phyloP scores from a whole-genome alignment of 208 protist genomes.

The Zelonia costaricensis region DNA sequence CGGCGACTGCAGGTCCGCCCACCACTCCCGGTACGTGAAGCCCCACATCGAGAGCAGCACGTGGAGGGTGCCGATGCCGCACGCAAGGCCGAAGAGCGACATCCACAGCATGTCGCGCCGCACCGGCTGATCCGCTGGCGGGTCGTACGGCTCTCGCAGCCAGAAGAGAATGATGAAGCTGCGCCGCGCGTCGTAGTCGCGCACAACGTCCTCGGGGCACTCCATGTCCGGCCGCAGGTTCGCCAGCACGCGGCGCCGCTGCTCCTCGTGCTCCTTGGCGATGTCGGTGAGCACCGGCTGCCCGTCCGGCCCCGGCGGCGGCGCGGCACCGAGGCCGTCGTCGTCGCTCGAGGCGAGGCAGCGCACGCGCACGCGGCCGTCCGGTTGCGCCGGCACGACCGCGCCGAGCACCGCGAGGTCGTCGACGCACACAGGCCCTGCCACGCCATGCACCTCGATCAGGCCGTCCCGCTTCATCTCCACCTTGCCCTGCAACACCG shows the following conservation, averaged over 20 bases:
- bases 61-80: conserved; percentile 34
- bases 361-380: conserved; percentile 20
- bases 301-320: too few species aligned
- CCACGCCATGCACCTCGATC: conserved; percentile 26
- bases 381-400: too few species aligned
- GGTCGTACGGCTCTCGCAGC: conserved; percentile 38
- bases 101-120: conserved; percentile 35
- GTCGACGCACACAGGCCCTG: conserved; percentile 12
- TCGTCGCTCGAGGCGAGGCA: conserved; percentile 10
- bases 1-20: conserved; percentile 35
- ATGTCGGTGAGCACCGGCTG: too few species aligned
- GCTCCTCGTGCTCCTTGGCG: too few species aligned
- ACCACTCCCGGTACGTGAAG: conserved; percentile 41
- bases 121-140: conserved; percentile 17
- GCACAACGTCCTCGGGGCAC: conserved; percentile 44
- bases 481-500: conserved; percentile 23
- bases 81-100: conserved; percentile 24
- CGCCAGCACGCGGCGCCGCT: conserved; percentile 30
- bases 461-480: conserved; percentile 31
- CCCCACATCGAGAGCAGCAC: conserved; percentile 40
- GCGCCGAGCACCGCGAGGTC: conserved; percentile 20
- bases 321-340: background rate
- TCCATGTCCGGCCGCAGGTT: conserved; percentile 41
- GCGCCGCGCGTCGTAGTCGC: conserved; percentile 33
- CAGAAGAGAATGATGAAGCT: conserved; percentile 34